Evolutionary conservation across 805 yeast species (phyloP).

Genomic region (Saccharomyces eubayanus): DNA sequence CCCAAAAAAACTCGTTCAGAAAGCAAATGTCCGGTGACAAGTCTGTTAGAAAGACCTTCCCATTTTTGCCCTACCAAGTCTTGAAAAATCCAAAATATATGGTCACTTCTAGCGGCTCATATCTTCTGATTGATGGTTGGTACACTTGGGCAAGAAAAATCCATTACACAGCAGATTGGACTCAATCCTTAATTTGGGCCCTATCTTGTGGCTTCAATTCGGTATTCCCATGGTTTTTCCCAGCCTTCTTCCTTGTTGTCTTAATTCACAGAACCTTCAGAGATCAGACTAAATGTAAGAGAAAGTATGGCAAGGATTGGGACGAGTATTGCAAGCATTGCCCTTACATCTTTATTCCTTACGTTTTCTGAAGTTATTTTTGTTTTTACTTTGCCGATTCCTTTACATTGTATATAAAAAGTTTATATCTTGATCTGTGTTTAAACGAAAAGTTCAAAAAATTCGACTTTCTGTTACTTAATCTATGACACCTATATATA

Average conservation of each 20-base stretch:
- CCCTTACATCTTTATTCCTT: constrained; percentile 89
- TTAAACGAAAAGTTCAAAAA: neutral
- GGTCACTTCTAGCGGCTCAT: constrained; percentile 75
- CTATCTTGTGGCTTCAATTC: constrained; percentile 80
- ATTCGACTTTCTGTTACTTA: neutral
- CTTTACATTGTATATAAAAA: neutral
- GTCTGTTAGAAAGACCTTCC: constrained; percentile 76
- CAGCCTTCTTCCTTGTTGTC: constrained; percentile 79
- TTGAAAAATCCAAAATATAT: constrained; percentile 79
- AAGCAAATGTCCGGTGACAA: constrained; percentile 74
- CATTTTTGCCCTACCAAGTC: constrained; percentile 79
- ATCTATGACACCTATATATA: neutral
- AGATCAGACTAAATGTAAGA: constrained; percentile 75
- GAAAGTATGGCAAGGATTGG: constrained; percentile 94
- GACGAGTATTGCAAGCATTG: constrained; percentile 74
- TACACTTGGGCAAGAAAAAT: constrained; percentile 85
- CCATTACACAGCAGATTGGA: constrained; percentile 91
- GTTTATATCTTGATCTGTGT: neutral
- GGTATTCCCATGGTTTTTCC: constrained; percentile 94
- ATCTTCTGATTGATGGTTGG: constrained; percentile 90
- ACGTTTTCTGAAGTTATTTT: constrained; percentile 43
- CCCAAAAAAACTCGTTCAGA: constrained; percentile 91
- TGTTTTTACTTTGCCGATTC: neutral
- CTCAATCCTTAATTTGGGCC: constrained; percentile 87
- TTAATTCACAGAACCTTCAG: constrained; percentile 82